Conservation (phyloP, 2,329 filamentous ascomycete species). For the Teratosphaeria pseudoeucalypti region DNA sequence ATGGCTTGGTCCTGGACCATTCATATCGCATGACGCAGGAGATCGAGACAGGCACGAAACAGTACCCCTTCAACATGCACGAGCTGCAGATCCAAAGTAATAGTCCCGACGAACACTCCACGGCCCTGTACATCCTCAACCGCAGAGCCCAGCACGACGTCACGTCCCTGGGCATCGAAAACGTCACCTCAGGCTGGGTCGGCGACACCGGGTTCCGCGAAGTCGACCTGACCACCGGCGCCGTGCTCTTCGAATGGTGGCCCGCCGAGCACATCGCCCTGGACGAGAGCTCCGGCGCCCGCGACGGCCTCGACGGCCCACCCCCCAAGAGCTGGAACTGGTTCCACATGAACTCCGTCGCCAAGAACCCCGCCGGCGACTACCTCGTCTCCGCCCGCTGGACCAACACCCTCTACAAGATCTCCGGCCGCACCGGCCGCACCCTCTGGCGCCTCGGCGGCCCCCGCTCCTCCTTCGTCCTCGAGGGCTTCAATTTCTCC, state of each 20-base stretch:
- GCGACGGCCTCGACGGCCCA: background rate
- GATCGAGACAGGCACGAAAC: background rate
- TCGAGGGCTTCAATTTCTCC: conserved; percentile 18
- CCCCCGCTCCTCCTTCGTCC: conserved; percentile 7
- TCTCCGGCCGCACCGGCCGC: conserved; percentile 24
- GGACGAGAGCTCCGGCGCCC: conserved; percentile 19
- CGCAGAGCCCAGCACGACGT: conserved; percentile 21
- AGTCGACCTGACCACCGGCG: conserved; percentile 23
- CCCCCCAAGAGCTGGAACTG: conserved; percentile 6
- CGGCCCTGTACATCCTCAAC: conserved; percentile 18
- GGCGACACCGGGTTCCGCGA: conserved; percentile 13
- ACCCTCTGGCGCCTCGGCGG: conserved; percentile 31
- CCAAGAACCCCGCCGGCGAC: conserved; percentile 28
- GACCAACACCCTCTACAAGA: conserved; percentile 29
- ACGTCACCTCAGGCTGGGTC: conserved; percentile 1
- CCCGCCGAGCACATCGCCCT: conserved; percentile 24
- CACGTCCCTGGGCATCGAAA: background rate
- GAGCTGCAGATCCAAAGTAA: conserved; percentile 23
- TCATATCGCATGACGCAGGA: conserved; percentile 2
- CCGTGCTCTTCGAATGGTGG: conserved; percentile 28
- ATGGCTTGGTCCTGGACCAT: conserved; percentile 5
- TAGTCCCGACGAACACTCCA: conserved; percentile 18
- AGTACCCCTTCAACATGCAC: conserved; percentile 25
- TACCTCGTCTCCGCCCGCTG: conserved; percentile 30
- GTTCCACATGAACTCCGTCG: conserved; percentile 29